phyloP scores from a whole-genome alignment of 345 rosid genomes.

The Brassica juncea region DNA sequence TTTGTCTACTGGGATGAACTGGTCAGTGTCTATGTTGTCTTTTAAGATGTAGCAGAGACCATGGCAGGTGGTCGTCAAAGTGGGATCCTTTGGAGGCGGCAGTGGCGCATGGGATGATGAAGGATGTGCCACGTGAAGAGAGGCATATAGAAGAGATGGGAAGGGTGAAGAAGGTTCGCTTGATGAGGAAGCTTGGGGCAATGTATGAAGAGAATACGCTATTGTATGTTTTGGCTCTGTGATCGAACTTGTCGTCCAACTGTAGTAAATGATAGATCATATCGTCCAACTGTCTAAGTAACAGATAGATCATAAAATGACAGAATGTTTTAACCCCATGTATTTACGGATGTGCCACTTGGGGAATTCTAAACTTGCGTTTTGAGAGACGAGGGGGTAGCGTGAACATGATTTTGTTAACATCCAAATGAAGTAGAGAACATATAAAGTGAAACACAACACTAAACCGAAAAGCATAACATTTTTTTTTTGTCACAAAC shows the following conservation, averaged over 20 bases:
- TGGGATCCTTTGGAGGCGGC: slow-evolving; percentile 8
- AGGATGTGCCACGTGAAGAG: slow-evolving; percentile 24
- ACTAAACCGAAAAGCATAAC: not conserved
- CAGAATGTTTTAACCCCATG: not conserved
- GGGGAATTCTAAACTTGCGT: slow-evolving; percentile 25
- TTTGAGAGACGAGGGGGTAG: not conserved
- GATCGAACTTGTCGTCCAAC: not conserved
- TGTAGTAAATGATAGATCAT: no score
- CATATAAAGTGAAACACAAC: not conserved
- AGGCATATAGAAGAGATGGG: not conserved
- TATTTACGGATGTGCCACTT: slow-evolving; percentile 31
- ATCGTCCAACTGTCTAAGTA: not conserved
- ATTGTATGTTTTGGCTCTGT: slow-evolving; percentile 14
- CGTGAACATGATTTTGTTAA: not conserved
- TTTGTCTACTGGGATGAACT: slow-evolving; percentile 73
- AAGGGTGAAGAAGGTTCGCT: slow-evolving; percentile 10
- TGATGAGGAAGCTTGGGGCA: slow-evolving; percentile 14
- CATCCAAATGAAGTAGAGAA: not conserved
- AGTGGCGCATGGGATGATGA: slow-evolving; percentile 17
- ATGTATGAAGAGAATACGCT: slow-evolving; percentile 38
- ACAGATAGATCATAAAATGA: slow-evolving; percentile 11
- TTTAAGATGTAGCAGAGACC: slow-evolving; percentile 83
- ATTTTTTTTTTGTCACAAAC: not conserved
- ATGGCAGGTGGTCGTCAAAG: slow-evolving; percentile 47
- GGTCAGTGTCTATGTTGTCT: slow-evolving; percentile 93